Conservation (phyloP, 371 early-diverging fungal species). For the Mucor sp. region DNA sequence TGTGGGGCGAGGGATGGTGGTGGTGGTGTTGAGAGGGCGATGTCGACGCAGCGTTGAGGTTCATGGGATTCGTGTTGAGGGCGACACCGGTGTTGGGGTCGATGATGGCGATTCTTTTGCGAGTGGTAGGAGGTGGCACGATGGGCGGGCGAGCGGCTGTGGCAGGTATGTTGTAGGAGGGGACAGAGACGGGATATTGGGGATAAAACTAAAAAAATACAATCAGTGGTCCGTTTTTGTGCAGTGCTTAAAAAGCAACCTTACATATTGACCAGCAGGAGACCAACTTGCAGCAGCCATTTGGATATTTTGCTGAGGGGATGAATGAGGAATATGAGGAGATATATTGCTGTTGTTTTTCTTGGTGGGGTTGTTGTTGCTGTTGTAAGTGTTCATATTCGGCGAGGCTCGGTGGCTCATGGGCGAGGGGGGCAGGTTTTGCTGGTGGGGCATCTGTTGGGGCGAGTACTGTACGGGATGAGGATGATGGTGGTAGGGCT, state of each 20-base stretch:
- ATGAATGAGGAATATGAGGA: constrained; percentile 26
- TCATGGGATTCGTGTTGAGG: constrained; percentile 31
- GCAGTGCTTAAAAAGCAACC: neutral
- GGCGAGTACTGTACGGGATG: constrained; percentile 21
- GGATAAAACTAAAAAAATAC: constrained; percentile 13
- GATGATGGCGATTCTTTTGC: constrained; percentile 68
- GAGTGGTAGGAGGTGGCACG: constrained; percentile 41
- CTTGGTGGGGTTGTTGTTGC: neutral
- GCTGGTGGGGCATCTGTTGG: constrained; percentile 23
- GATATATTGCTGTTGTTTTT: constrained; percentile 15
- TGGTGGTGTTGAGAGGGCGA: constrained; percentile 14
- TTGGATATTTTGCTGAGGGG: constrained; percentile 34
- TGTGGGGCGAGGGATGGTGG: constrained; percentile 1
- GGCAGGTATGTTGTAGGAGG: constrained; percentile 1
- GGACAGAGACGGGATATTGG: constrained; percentile 18
- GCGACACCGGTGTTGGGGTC: constrained; percentile 73
- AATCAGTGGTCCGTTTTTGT: neutral
- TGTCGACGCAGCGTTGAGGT: constrained; percentile 25
- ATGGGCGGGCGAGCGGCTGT: constrained; percentile 26
- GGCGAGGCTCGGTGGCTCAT: constrained; percentile 33
- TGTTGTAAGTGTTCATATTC: constrained; percentile 14
- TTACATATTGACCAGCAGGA: constrained; percentile 32
- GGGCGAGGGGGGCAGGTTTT: constrained; percentile 32
- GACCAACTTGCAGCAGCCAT: constrained; percentile 8
- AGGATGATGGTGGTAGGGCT: constrained; percentile 15